Evolutionary conservation across 2,329 filamentous ascomycete genomes (phyloP), one percentile per base, ranked within the genome.

Genomic region (Fusarium sp.): DNA sequence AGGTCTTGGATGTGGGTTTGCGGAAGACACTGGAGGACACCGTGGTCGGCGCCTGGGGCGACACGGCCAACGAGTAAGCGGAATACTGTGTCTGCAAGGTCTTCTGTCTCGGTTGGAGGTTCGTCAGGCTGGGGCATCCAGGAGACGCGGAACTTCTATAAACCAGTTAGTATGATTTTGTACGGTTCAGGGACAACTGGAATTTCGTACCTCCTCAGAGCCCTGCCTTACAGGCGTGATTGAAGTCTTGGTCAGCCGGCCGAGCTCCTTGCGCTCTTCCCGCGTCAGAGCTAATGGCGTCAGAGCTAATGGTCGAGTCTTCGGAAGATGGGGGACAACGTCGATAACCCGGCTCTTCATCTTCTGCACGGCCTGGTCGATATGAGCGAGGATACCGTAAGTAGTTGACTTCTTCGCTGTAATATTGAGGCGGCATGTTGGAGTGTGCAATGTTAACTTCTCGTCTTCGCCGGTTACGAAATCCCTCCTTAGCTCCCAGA

Each of bases 81-180:
- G 53, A 83, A 77, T 22, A 87, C 86, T 20, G 85, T 78, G 47
- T 89, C 86, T 39, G 80, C 80, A 4, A 80, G 75, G 60, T 84
- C 80, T 75, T 89, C 85, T 11, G 82, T 77, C 20, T 53, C 24
- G 20, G 50, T 12, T 47, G 48, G 12, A 17, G 41, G 41, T n/a
- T 82, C 69, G 39, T 45, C 28, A 45, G 58, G 57, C n/a, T 81
- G 63, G 15, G 82, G 77, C 15, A 88, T 78, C 86, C 87, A 88
- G 11, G 82, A 83, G 17, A 88, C 80, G 17, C 78, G 63, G n/a
- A 81, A 70, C 39, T 77, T 63, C 81, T 83, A 57, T 6, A 35
- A 11, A 3, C n/a, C 38, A 15, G 48, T 79, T 57, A 77, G 72
- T 35, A 62, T 50, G 22, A 32, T 8, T 4, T 14, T 8, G 12